phyloP scores from a whole-genome alignment of 768 basidiomycete species.

The Amanita exitialis region DNA sequence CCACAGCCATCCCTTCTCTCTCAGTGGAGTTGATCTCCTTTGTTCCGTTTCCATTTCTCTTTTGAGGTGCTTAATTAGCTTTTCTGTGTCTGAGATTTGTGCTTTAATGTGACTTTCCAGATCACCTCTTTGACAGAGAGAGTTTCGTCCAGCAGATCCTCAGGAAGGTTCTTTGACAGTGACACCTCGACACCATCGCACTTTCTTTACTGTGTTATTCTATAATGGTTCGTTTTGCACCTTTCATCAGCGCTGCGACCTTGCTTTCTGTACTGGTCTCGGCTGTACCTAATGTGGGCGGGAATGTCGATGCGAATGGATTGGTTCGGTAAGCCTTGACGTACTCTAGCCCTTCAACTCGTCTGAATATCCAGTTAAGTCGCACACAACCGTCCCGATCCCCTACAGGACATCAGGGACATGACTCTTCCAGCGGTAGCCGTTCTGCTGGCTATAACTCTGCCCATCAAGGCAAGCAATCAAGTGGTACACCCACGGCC shows the following conservation, averaged over 20 bases:
- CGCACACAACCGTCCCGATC: not conserved
- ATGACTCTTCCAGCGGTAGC: not conserved
- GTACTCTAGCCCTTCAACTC: not conserved
- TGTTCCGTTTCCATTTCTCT: constrained; percentile 35
- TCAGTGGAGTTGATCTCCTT: constrained; percentile 61
- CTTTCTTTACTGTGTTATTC: too few species aligned
- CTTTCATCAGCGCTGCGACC: constrained; percentile 43
- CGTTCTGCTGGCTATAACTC: not conserved
- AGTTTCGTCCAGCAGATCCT: too few species aligned
- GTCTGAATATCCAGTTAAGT: not conserved
- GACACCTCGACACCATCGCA: constrained; percentile 29
- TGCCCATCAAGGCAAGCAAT: not conserved
- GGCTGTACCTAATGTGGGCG: not conserved
- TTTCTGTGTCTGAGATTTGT: constrained; percentile 1
- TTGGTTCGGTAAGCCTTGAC: not conserved
- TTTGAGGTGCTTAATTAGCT: constrained; percentile 28
- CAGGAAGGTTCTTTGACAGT: constrained; percentile 46
- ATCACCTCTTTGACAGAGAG: constrained; percentile 73
- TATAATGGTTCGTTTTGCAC: constrained; percentile 54
- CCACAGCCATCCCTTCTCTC: constrained; percentile 18
- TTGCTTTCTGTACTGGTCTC: constrained; percentile 38
- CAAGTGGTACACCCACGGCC: constrained; percentile 15
- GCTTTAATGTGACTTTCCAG: constrained; percentile 22
- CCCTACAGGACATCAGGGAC: not conserved
- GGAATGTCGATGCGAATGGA: not conserved